Base-by-base conservation (phyloP, 768 basidiomycete genomes). In the Tricholoma sp. region DNA sequence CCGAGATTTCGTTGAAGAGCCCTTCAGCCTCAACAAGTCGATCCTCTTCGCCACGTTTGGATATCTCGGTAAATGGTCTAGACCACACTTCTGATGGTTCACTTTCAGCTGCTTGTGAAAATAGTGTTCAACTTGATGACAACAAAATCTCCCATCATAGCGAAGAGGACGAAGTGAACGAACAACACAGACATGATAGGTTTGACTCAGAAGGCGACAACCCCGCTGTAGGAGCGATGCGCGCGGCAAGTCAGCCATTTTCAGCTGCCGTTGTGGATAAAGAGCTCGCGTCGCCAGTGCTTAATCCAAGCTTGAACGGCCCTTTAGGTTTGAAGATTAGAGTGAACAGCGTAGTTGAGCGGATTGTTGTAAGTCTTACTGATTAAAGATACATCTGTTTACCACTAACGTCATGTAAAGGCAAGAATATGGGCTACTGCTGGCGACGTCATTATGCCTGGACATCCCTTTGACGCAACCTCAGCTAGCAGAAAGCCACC, bases 371-470 rank as follows among this genome's bases (percentile, higher is more conserved):
- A 71, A 59, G 84, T 46, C 34, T 47, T 11, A 50, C 29, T 24
- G n/a, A 56, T 4, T 5, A n/a, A 27, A 49, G n/a, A 45, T 18
- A 37, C 50, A 57, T 50, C 47, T 16, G 2, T 27, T 54, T 21
- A n/a, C 16, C n/a, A 50, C 47, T 50, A 18, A 50, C 24, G 19
- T 45, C 45, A 43, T 45, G 16, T 45, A n/a, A 19, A 91, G 90
- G 66, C 77, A 24, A 89, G 83, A 64, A 85, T 92, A 60, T 88
- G 88, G 86, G 59, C 74, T 10, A 81, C 84, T 9, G 74, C 85
- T 10, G 82, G 84, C 18, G 88, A 90, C 46, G 72, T 84, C 34
- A 75, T 91, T 16, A 79, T 82, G 72, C 82, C 83, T 16, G 81
- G 81, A 12, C 73, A 81, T 62, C 62, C 69, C 9, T 80, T 74